Evolutionary conservation across 306 rosid genomes (phyloP), one percentile per base, ranked within the genome.

Genomic region (Bauhinia variegata): DNA sequence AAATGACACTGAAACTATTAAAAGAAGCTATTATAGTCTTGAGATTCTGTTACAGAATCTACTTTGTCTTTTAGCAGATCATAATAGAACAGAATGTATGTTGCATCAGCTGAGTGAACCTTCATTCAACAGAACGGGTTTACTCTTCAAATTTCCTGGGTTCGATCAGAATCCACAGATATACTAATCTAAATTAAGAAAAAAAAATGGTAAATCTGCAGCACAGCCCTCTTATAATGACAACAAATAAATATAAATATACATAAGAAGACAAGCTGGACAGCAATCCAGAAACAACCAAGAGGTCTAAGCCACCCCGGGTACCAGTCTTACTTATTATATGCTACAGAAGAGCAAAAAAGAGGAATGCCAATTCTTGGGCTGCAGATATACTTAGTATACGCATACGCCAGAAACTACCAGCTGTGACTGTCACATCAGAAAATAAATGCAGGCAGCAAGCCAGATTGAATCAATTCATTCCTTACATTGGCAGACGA

Each of bases 271-370:
- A 28, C 19, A 47, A 55, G 61, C 44, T 49, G 62, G 51, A 52
- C 68, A 78, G 51, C 47, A 54, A 75, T 74, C 39, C n/a, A 70
- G 73, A 73, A 78, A n/a, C 43, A 63, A 49, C 49, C 31, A 55
- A 41, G 32, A 65, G n/a, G n/a, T n/a, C n/a, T n/a, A n/a, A n/a
- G n/a, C 50, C 31, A 19, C 10, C 44, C 52, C 49, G 63, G 56
- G 57, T 49, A 30, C 52, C 65, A 72, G 69, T 39, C 64, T 60
- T 60, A 52, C 38, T 54, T 37, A 16, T 54, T 56, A 60, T 59
- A 74, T 46, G 65, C 53, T 59, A 18, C 65, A 54, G 34, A 8
- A 60, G 19, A 2, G 6, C 12, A n/a, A 4, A 19, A 51, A 10
- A 61, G 19, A 47, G 12, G 36, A 73, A 47, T 36, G 65, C 13